A percentile compares a stretch with the other conserved stretches of the same genome.
Conservation (phyloP, 176 grass and related monocot species). For the Cenchrus purpureus region DNA sequence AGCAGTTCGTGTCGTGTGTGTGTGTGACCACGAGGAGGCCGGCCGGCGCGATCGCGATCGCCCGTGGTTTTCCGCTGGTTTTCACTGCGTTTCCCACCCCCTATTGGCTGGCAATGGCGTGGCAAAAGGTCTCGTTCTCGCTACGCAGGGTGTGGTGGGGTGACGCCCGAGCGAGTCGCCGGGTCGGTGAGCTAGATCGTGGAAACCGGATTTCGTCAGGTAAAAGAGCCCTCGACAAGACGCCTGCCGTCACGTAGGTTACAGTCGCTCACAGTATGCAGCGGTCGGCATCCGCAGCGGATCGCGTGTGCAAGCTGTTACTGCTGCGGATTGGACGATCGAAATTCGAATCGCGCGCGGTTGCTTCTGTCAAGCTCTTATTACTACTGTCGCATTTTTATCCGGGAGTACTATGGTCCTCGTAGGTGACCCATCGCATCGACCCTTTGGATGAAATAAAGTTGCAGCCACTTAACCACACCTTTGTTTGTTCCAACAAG, state of each 20-base stretch:
- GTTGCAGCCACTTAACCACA: too few relatives aligned
- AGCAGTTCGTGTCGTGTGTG: too few relatives aligned
- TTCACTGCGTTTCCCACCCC: neutral
- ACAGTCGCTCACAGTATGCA: neutral
- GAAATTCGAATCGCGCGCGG: neutral
- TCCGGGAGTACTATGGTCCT: neutral
- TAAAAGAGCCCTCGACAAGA: neutral
- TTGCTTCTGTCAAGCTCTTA: neutral
- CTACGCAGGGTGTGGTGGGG: neutral
- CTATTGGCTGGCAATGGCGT: too few relatives aligned
- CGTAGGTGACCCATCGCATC: constrained; percentile 21
- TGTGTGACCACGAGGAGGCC: neutral
- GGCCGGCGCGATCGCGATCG: too few relatives aligned
- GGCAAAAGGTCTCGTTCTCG: neutral
- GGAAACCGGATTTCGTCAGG: neutral
- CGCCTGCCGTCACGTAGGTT: neutral
- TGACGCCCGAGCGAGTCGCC: neutral
- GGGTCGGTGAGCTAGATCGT: constrained; percentile 18
- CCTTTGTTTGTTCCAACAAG: too few relatives aligned
- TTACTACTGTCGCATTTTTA: neutral
- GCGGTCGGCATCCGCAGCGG: neutral
- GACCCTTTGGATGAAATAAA: too few relatives aligned
- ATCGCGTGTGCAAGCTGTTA: neutral
- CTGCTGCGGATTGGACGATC: neutral
- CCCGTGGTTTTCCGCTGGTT: neutral